Evolutionary conservation across 306 rosid genomes (phyloP).

Genomic region (Cucurbita ficifolia): DNA sequence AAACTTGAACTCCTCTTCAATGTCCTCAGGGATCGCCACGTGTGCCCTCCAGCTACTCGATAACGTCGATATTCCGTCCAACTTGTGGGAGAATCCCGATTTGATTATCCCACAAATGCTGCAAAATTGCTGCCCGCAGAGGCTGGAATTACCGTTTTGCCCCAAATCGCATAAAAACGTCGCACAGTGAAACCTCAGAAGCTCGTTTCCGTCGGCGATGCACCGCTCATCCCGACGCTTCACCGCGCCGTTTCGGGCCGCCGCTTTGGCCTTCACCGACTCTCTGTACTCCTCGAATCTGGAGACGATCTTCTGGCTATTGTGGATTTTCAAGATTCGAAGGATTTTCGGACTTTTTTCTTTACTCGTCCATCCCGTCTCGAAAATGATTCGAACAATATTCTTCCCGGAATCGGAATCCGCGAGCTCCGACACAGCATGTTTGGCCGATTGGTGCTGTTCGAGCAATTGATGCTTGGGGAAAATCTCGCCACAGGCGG

Average conservation of each 20-base stretch:
- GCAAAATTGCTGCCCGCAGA: constrained; percentile 69
- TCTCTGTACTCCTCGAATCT: constrained; percentile 83
- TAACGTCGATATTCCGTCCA: constrained; percentile 86
- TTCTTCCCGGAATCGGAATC: constrained; percentile 84
- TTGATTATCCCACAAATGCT: constrained; percentile 67
- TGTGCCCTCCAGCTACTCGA: constrained; percentile 80
- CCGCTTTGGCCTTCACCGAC: constrained; percentile 55
- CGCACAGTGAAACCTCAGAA: constrained; percentile 80
- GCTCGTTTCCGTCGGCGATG: constrained; percentile 88
- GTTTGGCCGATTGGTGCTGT: constrained; percentile 46
- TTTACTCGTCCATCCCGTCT: constrained; percentile 60
- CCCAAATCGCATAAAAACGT: constrained; percentile 79
- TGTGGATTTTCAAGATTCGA: constrained; percentile 80
- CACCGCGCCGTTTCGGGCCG: constrained; percentile 25
- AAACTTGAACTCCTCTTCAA: constrained; percentile 67
- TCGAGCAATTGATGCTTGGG: constrained; percentile 54
- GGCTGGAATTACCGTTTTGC: constrained; percentile 41
- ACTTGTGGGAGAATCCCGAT: constrained; percentile 73
- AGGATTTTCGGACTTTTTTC: constrained; percentile 21
- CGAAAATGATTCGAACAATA: constrained; percentile 76
- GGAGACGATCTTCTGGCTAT: constrained; percentile 61
- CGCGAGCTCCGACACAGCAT: constrained; percentile 67
- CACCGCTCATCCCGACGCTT: constrained; percentile 62
- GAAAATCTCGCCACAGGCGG: constrained; percentile 85
- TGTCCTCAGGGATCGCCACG: constrained; percentile 65